These are phyloP conservation scores for Tylopilus plumbeoviolaceoides DNA, from an alignment of 768 basidiomycete genomes.

Conservation along the genomic window DNA sequence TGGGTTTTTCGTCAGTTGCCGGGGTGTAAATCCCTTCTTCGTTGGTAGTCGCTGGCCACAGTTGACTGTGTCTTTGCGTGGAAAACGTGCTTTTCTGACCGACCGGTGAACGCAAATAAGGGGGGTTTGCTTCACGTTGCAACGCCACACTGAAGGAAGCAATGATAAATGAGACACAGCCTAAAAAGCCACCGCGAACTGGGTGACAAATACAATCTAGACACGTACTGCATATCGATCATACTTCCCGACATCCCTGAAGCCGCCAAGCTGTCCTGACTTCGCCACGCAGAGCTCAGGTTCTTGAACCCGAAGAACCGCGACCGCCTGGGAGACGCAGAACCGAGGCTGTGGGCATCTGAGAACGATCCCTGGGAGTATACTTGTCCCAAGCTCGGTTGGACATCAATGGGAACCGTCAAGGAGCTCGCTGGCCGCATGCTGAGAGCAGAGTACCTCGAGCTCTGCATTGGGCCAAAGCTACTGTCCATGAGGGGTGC, in stretches of 20 bases:
- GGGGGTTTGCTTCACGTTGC: conserved; percentile 54
- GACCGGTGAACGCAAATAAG: conserved; percentile 29
- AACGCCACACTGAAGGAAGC: conserved; percentile 59
- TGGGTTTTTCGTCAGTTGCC: conserved; percentile 45
- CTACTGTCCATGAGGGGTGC: conserved; percentile 56
- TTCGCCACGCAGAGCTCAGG: conserved; percentile 66
- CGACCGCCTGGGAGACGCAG: conserved; percentile 61
- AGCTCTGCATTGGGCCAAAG: conserved; percentile 49
- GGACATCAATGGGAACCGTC: conserved; percentile 54
- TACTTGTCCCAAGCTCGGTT: conserved; percentile 56
- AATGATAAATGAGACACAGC: conserved; percentile 6
- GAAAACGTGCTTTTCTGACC: conserved; percentile 34
- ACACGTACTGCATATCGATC: conserved; percentile 87
- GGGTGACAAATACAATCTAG: conserved; percentile 2
- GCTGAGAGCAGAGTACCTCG: conserved; percentile 55
- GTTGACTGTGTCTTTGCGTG: conserved; percentile 44
- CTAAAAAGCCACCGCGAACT: background rate
- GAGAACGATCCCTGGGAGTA: conserved; percentile 80
- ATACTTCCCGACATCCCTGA: conserved; percentile 84
- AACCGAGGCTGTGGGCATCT: conserved; percentile 71
- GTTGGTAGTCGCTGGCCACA: conserved; percentile 47
- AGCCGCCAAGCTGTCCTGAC: conserved; percentile 77
- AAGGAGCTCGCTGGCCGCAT: conserved; percentile 60
- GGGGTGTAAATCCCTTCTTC: conserved; percentile 16
- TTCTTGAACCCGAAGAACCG: conserved; percentile 79